Base-by-base conservation (phyloP, 202 grass and related monocot species). In the Brachypodium distachyon region DNA sequence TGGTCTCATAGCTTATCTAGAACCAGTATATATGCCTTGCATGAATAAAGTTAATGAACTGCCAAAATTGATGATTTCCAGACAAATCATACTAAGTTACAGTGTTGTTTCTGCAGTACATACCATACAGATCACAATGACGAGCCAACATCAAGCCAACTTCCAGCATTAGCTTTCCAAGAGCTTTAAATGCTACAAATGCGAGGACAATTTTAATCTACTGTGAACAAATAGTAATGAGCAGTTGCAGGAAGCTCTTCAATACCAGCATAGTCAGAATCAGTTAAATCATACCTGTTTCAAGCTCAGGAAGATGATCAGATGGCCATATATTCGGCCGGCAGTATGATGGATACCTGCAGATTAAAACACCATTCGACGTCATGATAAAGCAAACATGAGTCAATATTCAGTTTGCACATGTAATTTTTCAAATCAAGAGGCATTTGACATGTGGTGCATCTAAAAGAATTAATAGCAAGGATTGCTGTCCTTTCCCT, bases 341-440 rank as follows among this genome's bases (percentile, higher is more conserved):
- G 66, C 95, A 97, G 14, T 90, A 97, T 4, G 91, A 94, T 82
- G 95, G 95, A 40, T 97, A 97, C 73, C 95, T 97, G 86, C 39
- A 88, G 64, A 32, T 73, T 37, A 71, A 52, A 58, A 72, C 8
- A 37, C 22, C 3, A 62, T 41, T 10, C 54, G 13, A 69, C 3
- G 9, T 61, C 18, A 54, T 6, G 32, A 32, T 13, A 46, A 10
- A 55, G 26, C 2, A 46, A 62, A 25, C 22, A 18, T 16, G 25
- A 85, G 46, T 2, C 8, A 49, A 22, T 17, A 80, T 46, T 46
- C 17, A 59, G 4, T 34, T 10, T 5, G 2, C 19, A 58, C 12
- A 42, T 73, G 25, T 22, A 59, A 67, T 59, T 48, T 19, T 38
- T 2, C 80, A 46, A 28, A 12, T n/a, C n/a, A 48, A 39, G 49